A percentile compares a stretch with the other conserved stretches of the same genome.
phyloP scores from a whole-genome alignment of 163 green algal genomes.

The Chloromonas sp. region DNA sequence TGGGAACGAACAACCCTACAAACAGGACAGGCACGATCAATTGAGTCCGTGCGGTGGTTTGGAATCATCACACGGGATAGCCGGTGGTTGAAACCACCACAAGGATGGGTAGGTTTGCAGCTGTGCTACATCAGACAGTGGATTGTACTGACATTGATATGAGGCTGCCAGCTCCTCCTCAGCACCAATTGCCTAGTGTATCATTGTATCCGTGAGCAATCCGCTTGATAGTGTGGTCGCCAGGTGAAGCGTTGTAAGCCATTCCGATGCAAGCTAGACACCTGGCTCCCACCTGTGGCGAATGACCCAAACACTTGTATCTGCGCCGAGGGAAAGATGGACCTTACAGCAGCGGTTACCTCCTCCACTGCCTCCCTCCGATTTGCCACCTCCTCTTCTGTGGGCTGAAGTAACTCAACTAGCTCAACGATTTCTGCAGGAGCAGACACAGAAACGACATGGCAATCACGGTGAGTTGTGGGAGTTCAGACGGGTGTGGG shows the following conservation, averaged over 20 bases:
- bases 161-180: not conserved
- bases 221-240: too few species aligned
- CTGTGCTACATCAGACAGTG: not conserved
- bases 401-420: conserved; percentile 55
- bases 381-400: conserved; percentile 47
- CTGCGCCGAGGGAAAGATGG: conserved; percentile 62
- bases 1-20: conserved; percentile 48
- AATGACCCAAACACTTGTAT: conserved; percentile 82
- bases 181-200: not conserved
- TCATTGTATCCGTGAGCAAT: not conserved
- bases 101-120: not conserved
- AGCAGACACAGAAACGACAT: not conserved
- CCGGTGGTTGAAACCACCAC: too few species aligned
- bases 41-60: not conserved
- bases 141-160: not conserved
- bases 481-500: not conserved
- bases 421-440: conserved; percentile 67
- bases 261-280: not conserved
- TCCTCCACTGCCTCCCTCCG: conserved; percentile 58
- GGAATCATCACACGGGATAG: not conserved
- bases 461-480: too few species aligned
- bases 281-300: conserved; percentile 50
- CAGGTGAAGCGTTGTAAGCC: too few species aligned
- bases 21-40: conserved; percentile 1
- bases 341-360: conserved; percentile 51